These are phyloP conservation scores for Aureobasidium lini DNA, from an alignment of 2,329 filamentous ascomycete genomes.

Conservation along the genomic window DNA sequence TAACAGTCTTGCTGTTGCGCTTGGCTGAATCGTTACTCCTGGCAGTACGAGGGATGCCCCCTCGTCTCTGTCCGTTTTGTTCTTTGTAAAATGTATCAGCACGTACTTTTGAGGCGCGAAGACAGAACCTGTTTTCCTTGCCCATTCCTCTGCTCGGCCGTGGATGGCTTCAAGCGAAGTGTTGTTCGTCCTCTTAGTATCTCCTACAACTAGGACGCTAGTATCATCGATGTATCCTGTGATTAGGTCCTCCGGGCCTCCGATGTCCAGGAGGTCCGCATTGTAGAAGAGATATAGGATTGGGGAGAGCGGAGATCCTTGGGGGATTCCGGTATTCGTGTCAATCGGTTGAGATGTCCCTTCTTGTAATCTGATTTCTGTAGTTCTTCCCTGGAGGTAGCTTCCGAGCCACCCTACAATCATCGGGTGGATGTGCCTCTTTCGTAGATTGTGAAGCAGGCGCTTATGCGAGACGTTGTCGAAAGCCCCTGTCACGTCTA, in stretches of 20 bases:
- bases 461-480: slow-evolving; percentile 30
- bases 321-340: slow-evolving; percentile 22
- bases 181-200: background rate
- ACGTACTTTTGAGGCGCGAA: slow-evolving; percentile 27
- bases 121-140: slow-evolving; percentile 21
- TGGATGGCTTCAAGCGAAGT: slow-evolving; percentile 16
- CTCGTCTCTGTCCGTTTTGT: background rate
- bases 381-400: slow-evolving; percentile 22
- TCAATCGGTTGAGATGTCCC: slow-evolving; percentile 16
- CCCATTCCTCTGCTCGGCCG: slow-evolving; percentile 21
- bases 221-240: slow-evolving; percentile 25
- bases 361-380: slow-evolving; percentile 17
- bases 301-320: slow-evolving; percentile 27
- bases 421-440: slow-evolving; percentile 22
- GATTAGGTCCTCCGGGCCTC: no score
- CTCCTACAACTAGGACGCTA: slow-evolving; percentile 16
- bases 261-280: no score
- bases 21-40: background rate
- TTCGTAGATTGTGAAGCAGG: slow-evolving; percentile 28
- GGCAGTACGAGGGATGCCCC: background rate
- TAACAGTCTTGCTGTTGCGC: background rate
- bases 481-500: slow-evolving; percentile 28
- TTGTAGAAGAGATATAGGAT: no score
- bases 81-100: slow-evolving; percentile 24
- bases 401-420: slow-evolving; percentile 22